Percentiles rank a stretch among this genome's conserved stretches.
These are phyloP conservation scores for Recurvomyces mirabilis DNA, from an alignment of 495 filamentous ascomycete species.

Conservation along the genomic window DNA sequence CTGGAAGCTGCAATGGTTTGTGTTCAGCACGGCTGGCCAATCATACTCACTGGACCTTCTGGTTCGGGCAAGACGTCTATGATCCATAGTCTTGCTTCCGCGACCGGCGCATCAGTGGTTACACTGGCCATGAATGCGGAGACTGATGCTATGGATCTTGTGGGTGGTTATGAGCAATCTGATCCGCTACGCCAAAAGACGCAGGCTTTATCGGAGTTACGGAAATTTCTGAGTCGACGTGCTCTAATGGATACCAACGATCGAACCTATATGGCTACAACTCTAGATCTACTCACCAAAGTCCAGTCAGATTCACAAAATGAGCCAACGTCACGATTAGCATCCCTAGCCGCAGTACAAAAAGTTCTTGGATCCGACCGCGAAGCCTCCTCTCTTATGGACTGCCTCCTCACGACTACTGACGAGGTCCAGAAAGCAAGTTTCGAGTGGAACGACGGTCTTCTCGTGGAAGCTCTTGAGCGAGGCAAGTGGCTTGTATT, in stretches of 20 bases:
- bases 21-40: slow-evolving; percentile 73
- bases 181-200: slow-evolving; percentile 54
- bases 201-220: neutral
- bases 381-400: neutral
- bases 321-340: neutral
- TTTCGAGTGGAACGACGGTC: slow-evolving; percentile 94
- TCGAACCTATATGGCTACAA: neutral
- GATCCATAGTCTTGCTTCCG: slow-evolving; percentile 64
- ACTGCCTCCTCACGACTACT: neutral
- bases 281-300: neutral
- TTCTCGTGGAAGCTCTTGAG: slow-evolving; percentile 76
- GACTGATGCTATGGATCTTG: slow-evolving; percentile 90
- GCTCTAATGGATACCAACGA: neutral
- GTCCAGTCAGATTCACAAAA: neutral
- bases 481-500: slow-evolving; percentile 86
- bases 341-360: neutral
- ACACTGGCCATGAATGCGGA: slow-evolving; percentile 81
- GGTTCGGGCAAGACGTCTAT: slow-evolving; percentile 78
- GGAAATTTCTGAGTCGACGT: neutral
- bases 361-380: neutral
- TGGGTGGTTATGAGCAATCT: slow-evolving; percentile 92
- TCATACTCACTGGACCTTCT: slow-evolving; percentile 75
- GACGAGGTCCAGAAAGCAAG: slow-evolving; percentile 50
- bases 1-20: slow-evolving; percentile 82
- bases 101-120: slow-evolving; percentile 59